phyloP scores from a whole-genome alignment of 2,329 filamentous ascomycete genomes.

The Diaporthe sp. region DNA sequence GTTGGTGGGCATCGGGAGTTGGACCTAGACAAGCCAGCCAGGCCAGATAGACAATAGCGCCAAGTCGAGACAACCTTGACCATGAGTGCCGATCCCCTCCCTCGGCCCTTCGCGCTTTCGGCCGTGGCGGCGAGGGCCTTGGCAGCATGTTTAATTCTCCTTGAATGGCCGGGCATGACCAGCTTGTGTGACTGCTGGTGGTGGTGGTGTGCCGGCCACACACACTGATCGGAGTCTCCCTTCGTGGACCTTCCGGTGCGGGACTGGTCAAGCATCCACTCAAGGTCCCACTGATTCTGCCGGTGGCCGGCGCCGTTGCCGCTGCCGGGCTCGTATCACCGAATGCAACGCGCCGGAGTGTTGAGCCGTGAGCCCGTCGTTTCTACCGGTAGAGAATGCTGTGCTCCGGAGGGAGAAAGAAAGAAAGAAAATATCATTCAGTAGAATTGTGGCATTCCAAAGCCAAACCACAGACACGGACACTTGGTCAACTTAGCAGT shows the following conservation, averaged over 20 bases:
- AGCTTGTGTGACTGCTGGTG: not conserved
- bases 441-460: not conserved
- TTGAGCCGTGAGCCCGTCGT: too few relatives aligned
- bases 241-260: slow-evolving; percentile 7
- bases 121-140: slow-evolving; percentile 1
- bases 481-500: not conserved
- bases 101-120: slow-evolving; percentile 39
- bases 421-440: not conserved
- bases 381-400: not conserved
- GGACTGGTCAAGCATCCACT: not conserved
- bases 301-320: not conserved
- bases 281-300: not conserved
- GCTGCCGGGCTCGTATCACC: not conserved
- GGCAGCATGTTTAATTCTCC: not conserved
- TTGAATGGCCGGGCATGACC: not conserved
- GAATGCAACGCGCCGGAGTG: not conserved
- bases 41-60: not conserved
- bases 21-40: not conserved
- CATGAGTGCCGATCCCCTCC: slow-evolving; percentile 7
- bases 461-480: not conserved
- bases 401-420: not conserved
- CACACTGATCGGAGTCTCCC: slow-evolving; percentile 3
- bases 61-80: not conserved
- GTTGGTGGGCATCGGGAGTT: not conserved
- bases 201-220: not conserved